Percentiles rank a stretch among this genome's conserved stretches.
Conservation (phyloP, 1,139 yeast genomes). For the Geotrichum reessii region DNA sequence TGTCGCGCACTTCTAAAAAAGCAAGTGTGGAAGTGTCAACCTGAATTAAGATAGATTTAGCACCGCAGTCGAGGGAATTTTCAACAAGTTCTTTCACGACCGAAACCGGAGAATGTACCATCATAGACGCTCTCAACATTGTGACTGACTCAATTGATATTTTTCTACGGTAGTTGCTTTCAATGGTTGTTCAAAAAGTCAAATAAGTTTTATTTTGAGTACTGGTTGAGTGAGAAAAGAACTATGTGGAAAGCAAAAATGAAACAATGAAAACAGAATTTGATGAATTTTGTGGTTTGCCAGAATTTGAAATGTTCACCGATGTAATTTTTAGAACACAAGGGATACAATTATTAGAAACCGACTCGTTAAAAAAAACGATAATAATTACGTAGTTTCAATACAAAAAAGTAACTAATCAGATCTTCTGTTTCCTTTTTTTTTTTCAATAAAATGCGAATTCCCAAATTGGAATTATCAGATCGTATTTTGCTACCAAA, state of each 20-base stretch:
- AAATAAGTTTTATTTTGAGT: not conserved
- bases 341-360: not conserved
- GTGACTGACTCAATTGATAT: not conserved
- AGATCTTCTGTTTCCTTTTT: not conserved
- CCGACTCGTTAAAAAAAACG: not conserved
- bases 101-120: constrained; percentile 6
- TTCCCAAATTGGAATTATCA: not conserved
- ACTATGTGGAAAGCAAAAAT: too few species aligned
- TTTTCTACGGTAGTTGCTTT: not conserved
- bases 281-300: not conserved
- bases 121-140: constrained; percentile 8
- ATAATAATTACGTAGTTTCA: too few species aligned
- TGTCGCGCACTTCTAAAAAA: constrained; percentile 59
- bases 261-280: not conserved
- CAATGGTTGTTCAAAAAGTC: not conserved
- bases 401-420: not conserved
- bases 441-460: too few species aligned
- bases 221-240: not conserved
- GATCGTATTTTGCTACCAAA: not conserved
- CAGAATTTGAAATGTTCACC: not conserved
- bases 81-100: constrained; percentile 63
- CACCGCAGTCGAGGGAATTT: constrained; percentile 71
- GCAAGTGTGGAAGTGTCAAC: constrained; percentile 64
- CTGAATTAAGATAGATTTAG: constrained; percentile 53
- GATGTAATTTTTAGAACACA: not conserved